These are phyloP conservation scores for Schizopora paradoxa DNA, from an alignment of 1,284 basidiomycete genomes.

Conservation along the genomic window DNA sequence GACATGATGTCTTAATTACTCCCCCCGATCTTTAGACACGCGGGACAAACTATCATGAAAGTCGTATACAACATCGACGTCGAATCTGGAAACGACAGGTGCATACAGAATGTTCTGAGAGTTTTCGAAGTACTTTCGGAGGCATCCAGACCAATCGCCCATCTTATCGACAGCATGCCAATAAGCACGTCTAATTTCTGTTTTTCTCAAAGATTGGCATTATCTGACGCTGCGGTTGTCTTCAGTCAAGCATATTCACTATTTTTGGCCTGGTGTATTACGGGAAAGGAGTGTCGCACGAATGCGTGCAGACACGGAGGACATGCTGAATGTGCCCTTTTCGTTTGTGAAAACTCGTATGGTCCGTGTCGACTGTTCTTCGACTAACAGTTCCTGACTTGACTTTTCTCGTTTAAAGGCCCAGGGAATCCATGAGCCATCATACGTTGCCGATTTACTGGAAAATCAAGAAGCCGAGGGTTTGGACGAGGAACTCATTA, in stretches of 20 bases:
- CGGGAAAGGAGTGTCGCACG: constrained; percentile 46
- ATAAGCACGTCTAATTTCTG: too few relatives aligned
- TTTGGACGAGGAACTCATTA: neutral
- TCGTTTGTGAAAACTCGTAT: neutral
- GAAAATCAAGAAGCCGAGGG: neutral
- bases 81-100: constrained; percentile 6
- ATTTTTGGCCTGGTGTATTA: too few relatives aligned
- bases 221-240: too few relatives aligned
- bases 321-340: neutral
- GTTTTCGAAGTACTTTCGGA: constrained; percentile 25
- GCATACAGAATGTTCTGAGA: constrained; percentile 22
- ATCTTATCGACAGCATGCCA: too few relatives aligned
- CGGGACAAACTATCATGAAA: constrained; percentile 11
- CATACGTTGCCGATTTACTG: neutral
- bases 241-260: too few relatives aligned
- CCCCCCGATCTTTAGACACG: constrained; percentile 2
- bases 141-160: constrained; percentile 27
- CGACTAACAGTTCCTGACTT: neutral
- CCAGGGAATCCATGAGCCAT: neutral
- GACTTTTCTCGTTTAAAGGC: neutral
- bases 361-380: neutral
- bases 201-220: too few relatives aligned
- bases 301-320: constrained; percentile 40
- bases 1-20: neutral
- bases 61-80: constrained; percentile 7